Percentiles rank a stretch among this genome's conserved stretches.
These are phyloP conservation scores for Lactarius sanguifluus DNA, from an alignment of 768 basidiomycete species.

Conservation along the genomic window DNA sequence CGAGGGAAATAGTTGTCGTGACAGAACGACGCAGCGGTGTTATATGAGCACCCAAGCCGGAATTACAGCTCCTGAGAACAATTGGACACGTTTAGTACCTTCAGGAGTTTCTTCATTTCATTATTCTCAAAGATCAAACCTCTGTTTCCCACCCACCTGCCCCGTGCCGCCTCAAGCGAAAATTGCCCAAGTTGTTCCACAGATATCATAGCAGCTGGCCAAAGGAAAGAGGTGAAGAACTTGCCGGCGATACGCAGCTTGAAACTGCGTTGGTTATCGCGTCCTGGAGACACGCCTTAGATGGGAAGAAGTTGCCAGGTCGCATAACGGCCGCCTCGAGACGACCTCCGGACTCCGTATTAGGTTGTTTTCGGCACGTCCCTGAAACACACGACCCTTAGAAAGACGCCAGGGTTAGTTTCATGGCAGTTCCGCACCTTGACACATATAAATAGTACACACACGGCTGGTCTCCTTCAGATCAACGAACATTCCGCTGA, in stretches of 20 bases:
- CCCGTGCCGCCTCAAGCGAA: constrained; percentile 21
- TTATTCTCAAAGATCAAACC: constrained; percentile 21
- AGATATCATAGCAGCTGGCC: constrained; percentile 8
- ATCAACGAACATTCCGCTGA: constrained; percentile 35
- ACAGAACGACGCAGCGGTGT: background rate
- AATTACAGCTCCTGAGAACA: background rate
- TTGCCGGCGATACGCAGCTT: constrained; percentile 11
- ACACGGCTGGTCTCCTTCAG: constrained; percentile 30
- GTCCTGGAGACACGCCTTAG: constrained; percentile 21
- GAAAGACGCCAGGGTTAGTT: background rate
- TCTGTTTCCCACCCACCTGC: constrained; percentile 21
- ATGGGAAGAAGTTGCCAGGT: constrained; percentile 29
- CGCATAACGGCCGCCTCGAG: constrained; percentile 19
- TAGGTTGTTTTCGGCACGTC: constrained; percentile 27
- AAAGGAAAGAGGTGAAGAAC: constrained; percentile 19
- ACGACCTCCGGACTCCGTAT: constrained; percentile 16
- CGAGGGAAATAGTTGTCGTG: background rate
- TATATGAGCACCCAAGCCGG: background rate
- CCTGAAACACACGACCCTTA: constrained; percentile 4
- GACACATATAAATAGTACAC: constrained; percentile 30
- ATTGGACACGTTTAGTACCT: background rate
- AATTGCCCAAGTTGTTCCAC: constrained; percentile 20
- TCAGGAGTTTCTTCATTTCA: constrained; percentile 23
- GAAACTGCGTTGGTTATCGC: constrained; percentile 16
- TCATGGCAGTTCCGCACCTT: constrained; percentile 29